Conservation (phyloP, 768 basidiomycete genomes). For the Leccinum subgranulosum region DNA sequence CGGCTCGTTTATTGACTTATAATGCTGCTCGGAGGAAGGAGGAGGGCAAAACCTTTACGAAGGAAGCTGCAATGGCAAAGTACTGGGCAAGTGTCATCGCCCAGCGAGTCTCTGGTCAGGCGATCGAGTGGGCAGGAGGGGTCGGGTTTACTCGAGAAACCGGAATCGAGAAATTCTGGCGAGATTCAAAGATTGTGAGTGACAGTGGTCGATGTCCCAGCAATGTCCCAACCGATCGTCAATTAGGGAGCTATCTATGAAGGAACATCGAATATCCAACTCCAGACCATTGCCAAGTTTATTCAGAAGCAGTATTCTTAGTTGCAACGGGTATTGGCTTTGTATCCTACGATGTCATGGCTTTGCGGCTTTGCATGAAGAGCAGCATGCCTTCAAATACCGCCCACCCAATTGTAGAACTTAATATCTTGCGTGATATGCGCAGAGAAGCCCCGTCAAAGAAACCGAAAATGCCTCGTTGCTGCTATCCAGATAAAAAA, state of each 20-base stretch:
- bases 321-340: background rate
- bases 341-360: constrained; percentile 3
- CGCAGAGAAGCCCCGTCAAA: constrained; percentile 85
- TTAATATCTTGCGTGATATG: constrained; percentile 80
- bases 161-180: constrained; percentile 94
- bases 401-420: constrained; percentile 90
- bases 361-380: constrained; percentile 40
- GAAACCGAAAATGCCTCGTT: constrained; percentile 77
- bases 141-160: constrained; percentile 92
- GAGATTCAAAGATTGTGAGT: constrained; percentile 94
- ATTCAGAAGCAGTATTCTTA: constrained; percentile 83
- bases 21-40: constrained; percentile 96
- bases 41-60: constrained; percentile 79
- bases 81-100: constrained; percentile 89
- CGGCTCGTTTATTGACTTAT: constrained; percentile 88
- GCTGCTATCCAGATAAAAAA: constrained; percentile 54
- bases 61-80: constrained; percentile 98
- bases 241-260: constrained; percentile 84
- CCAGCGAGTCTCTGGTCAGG: constrained; percentile 79
- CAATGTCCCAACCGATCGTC: constrained; percentile 2
- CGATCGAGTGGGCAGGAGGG: constrained; percentile 97
- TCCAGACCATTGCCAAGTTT: constrained; percentile 92
- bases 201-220: background rate
- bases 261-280: constrained; percentile 97
- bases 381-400: constrained; percentile 81